Evolutionary conservation across 176 grass and related monocot species (phyloP).

Genomic region (Eremochloa ophiuroides): DNA sequence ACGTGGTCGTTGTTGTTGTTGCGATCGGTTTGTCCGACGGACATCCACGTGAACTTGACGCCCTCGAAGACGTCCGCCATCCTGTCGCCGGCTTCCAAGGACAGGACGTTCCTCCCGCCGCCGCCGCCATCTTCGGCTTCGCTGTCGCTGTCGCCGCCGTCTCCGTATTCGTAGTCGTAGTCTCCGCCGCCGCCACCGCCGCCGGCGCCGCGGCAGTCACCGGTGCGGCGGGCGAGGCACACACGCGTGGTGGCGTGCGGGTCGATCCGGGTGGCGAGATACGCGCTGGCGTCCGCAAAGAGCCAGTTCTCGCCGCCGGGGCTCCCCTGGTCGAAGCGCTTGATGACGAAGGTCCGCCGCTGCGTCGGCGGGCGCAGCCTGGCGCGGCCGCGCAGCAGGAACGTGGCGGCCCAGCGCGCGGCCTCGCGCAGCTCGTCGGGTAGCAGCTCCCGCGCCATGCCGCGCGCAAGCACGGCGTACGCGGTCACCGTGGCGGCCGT

Average conservation of each 20-base stretch:
- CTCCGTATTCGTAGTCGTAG: not conserved
- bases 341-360: slow-evolving; percentile 9
- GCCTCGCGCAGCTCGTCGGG: slow-evolving; percentile 31
- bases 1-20: not conserved
- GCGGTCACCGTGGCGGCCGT: slow-evolving; percentile 33
- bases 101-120: not conserved
- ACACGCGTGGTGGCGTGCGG: not conserved
- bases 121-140: not conserved
- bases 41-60: slow-evolving; percentile 26
- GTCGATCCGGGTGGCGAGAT: slow-evolving; percentile 25
- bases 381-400: not conserved
- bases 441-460: slow-evolving; percentile 34
- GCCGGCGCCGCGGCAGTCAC: not conserved
- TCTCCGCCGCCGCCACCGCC: not conserved
- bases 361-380: not conserved
- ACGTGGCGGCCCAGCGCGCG: not conserved
- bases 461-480: slow-evolving; percentile 35
- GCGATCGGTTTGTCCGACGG: not conserved
- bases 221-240: not conserved
- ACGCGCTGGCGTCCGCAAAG: slow-evolving; percentile 4
- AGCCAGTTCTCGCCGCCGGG: not conserved
- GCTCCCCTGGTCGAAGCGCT: not conserved
- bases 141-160: too few relatives aligned
- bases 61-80: slow-evolving; percentile 33
- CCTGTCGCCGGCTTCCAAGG: slow-evolving; percentile 5